Percentiles rank a stretch among this genome's conserved stretches.
Evolutionary conservation across 2,329 filamentous ascomycete genomes (phyloP).

Genomic region (Xylariaceae sp.): DNA sequence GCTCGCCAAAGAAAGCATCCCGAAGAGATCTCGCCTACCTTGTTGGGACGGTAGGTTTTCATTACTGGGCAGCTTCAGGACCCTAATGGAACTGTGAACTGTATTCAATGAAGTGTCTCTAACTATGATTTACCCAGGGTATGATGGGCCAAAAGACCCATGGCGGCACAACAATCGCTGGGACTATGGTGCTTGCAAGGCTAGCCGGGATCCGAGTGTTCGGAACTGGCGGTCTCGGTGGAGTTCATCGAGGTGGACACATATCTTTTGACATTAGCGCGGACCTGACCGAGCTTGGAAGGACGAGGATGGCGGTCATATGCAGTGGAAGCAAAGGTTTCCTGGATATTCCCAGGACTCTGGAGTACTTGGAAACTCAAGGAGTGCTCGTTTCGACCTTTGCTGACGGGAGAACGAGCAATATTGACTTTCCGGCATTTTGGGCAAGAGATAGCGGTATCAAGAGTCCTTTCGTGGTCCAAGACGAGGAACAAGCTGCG

Average conservation of each 20-base stretch:
- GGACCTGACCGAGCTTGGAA: conserved; percentile 90
- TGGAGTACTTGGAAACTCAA: conserved; percentile 76
- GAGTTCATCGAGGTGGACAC: conserved; percentile 89
- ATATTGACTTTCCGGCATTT: conserved; percentile 89
- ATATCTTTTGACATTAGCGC: conserved; percentile 91
- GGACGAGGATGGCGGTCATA: conserved; percentile 86
- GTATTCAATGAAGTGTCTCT: conserved; percentile 14
- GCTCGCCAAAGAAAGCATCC: conserved; percentile 79
- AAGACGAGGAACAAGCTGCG: conserved; percentile 81
- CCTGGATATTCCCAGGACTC: conserved; percentile 85
- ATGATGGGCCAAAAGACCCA: conserved; percentile 71
- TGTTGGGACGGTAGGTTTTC: conserved; percentile 71
- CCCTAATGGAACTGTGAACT: neutral
- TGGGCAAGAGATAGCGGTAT: conserved; percentile 88
- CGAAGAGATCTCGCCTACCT: conserved; percentile 85
- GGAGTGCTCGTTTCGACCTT: conserved; percentile 89
- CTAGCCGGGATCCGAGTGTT: conserved; percentile 90
- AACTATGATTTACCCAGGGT: conserved; percentile 52
- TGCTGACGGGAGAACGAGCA: conserved; percentile 74
- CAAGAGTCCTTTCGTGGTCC: conserved; percentile 76
- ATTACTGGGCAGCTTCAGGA: neutral
- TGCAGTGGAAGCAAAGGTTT: conserved; percentile 96
- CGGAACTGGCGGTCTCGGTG: conserved; percentile 91
- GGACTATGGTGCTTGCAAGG: conserved; percentile 88
- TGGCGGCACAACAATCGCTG: conserved; percentile 91